A percentile compares a stretch with the other conserved stretches of the same genome.
Evolutionary conservation across 2,329 filamentous ascomycete species (phyloP).

Genomic region (Aspergillus eucalypticola): DNA sequence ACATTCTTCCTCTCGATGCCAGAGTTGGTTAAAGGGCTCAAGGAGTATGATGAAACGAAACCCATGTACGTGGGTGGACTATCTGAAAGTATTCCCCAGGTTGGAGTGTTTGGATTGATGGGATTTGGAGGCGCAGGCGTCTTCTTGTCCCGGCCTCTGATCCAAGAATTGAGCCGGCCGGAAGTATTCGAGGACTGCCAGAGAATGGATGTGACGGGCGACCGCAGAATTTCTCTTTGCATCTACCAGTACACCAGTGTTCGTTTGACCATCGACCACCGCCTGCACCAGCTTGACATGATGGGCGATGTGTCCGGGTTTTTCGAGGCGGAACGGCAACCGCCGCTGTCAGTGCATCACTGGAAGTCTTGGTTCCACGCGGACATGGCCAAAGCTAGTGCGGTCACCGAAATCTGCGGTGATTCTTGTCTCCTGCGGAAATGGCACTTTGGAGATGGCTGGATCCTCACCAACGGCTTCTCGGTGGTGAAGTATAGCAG

Average conservation of each 20-base stretch:
- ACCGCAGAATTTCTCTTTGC: slow-evolving; percentile 60
- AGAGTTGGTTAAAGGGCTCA: slow-evolving; percentile 51
- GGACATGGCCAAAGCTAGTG: slow-evolving; percentile 54
- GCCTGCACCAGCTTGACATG: slow-evolving; percentile 61
- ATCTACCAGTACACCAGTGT: slow-evolving; percentile 57
- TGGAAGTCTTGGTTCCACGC: slow-evolving; percentile 62
- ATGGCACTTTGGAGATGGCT: slow-evolving; percentile 50
- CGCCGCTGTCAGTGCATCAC: slow-evolving; percentile 62
- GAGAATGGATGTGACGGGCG: slow-evolving; percentile 50
- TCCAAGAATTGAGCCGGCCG: slow-evolving; percentile 47
- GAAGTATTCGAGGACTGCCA: slow-evolving; percentile 53
- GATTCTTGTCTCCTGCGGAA: slow-evolving; percentile 59
- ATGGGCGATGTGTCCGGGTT: slow-evolving; percentile 58
- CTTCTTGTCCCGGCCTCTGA: slow-evolving; percentile 58
- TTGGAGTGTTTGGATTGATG: slow-evolving; percentile 58
- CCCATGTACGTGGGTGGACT: slow-evolving; percentile 59
- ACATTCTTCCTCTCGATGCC: slow-evolving; percentile 63
- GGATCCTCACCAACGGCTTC: slow-evolving; percentile 61
- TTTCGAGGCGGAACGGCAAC: slow-evolving; percentile 56
- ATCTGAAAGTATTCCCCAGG: slow-evolving; percentile 57
- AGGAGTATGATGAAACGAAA: slow-evolving; percentile 50
- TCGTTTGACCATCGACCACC: slow-evolving; percentile 57
- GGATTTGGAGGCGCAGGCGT: slow-evolving; percentile 63
- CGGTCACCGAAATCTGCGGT: slow-evolving; percentile 56
- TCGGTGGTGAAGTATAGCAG: slow-evolving; percentile 56